Conservation (phyloP, 768 basidiomycete genomes). For the Xerocomus potaroensis region DNA sequence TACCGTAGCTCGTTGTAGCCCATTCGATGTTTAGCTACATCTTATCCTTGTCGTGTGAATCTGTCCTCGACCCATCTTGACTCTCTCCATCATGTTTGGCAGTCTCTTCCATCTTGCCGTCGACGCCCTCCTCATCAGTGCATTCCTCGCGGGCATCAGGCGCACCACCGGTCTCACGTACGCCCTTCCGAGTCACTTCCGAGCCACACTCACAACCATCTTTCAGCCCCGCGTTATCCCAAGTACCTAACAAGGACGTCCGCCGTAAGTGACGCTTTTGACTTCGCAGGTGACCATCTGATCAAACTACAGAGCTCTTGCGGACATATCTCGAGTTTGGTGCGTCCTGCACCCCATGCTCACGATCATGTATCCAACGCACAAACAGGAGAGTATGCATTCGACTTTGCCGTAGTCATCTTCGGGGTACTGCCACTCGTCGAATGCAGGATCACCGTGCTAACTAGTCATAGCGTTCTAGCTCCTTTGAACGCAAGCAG, state of each 20-base stretch:
- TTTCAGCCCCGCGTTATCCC: slow-evolving; percentile 62
- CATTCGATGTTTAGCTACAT: too few relatives aligned
- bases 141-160: slow-evolving; percentile 80
- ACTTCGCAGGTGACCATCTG: neutral
- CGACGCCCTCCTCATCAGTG: slow-evolving; percentile 75
- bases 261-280: slow-evolving; percentile 55
- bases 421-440: slow-evolving; percentile 52
- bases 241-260: slow-evolving; percentile 84
- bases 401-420: slow-evolving; percentile 83
- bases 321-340: slow-evolving; percentile 78
- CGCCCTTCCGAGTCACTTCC: slow-evolving; percentile 23
- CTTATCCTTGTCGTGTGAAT: slow-evolving; percentile 18
- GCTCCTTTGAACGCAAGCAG: slow-evolving; percentile 61
- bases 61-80: neutral
- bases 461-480: slow-evolving; percentile 49
- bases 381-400: slow-evolving; percentile 69
- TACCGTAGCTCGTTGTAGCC: slow-evolving; percentile 19
- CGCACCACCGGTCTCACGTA: slow-evolving; percentile 85
- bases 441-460: neutral
- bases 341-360: slow-evolving; percentile 30
- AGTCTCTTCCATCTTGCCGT: slow-evolving; percentile 59
- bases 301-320: slow-evolving; percentile 51
- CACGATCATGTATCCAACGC: slow-evolving; percentile 1
- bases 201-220: neutral
- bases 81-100: slow-evolving; percentile 25